Base-by-base conservation (phyloP, 139 green algal genomes). In the Picochlorum costavermella region DNA sequence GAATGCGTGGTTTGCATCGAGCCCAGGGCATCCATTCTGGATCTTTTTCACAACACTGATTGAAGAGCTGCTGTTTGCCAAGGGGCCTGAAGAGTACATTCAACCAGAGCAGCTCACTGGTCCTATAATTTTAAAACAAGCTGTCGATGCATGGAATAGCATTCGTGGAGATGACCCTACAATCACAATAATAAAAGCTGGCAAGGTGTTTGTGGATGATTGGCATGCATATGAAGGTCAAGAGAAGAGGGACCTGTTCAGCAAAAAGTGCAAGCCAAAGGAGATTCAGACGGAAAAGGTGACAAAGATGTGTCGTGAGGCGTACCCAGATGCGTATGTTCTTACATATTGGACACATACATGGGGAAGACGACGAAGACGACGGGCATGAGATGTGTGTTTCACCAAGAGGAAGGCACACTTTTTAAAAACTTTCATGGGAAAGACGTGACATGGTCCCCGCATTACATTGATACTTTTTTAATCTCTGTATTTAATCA, bases 1-100 rank as follows among this genome's bases (percentile, higher is more conserved):
- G 50, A 76, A 76, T 58, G 70, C 70, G 3, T 76, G 69, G 56
- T 53, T 76, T 66, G 70, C 70, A 14, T 76, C 70, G 4, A 29
- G 49, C 6, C 67, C 37, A 33, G 61, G 61, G 3, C 67, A 76
- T 26, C 59, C 31, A 1, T 75, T 75, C 33, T 75, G 67, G 66
- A 40, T 59, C 16, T 37, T 67, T 57, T 51, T 59, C 23, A 25
- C 25, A 8, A 30, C 6, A 59, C 23, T 59, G 25, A 33, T 59
- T 23, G 17, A 59, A 25, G 20, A 20, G 5, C 16, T 53, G 0
- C 46, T 28, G 17, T 20, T 28, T 28, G n/a, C 16, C 17, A 53
- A 59, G 10, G 17, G 0, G 6, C 25, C 25, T 0, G 25, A 59
- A 29, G 17, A 59, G 25, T 59, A 30, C 33, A 29, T 59, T 10